Evolutionary conservation across 768 basidiomycete genomes (phyloP), one percentile per base, ranked within the genome.

Genomic region (Russula foetens): DNA sequence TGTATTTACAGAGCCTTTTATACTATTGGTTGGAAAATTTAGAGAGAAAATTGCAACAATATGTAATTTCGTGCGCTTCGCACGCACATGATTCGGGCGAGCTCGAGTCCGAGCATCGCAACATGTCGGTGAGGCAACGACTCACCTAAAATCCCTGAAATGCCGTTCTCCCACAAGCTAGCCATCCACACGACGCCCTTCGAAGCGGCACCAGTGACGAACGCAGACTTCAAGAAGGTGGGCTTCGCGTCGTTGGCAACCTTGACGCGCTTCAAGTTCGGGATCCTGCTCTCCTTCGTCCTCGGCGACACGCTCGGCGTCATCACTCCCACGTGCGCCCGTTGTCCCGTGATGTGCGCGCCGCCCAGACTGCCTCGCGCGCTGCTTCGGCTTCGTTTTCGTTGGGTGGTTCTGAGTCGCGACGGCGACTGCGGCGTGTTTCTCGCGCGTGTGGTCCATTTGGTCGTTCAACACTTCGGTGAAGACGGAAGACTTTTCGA

Each of bases 151-250:
- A 91, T 91, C 0, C 90, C 90, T 0, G 84, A 85, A 23, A 91
- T 86, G 0, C 90, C 90, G 66, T 92, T 93, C 72, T 89, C 82
- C 70, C 92, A 86, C 17, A 97, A 73, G 12, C 85, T 85, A 1
- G 89, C 86, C 90, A 97, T 90, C 96, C 96, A 98, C 63, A 95
- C 90, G 17, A 97, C 81, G 0, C 96, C 96, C 53, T 93, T 92
- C 62, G 98, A 72, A 58, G 75, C 88, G 0, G 85, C 92, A 5
- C 96, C 96, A 0, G 92, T 92, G 44, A 99, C 76, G 17, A 93
- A 73, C 2, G 78, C 72, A 0, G 93, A 89, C 69, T 98, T 95
- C 52, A 81, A 73, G 65, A 90, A 87, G 28, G 41, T 48, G 19
- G 56, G 24, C 19, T 41, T 44, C 1, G 56, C 56, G 1, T 49